Conservation (phyloP, 1,139 yeast genomes). For the Pneumocystis jirovecii region DNA sequence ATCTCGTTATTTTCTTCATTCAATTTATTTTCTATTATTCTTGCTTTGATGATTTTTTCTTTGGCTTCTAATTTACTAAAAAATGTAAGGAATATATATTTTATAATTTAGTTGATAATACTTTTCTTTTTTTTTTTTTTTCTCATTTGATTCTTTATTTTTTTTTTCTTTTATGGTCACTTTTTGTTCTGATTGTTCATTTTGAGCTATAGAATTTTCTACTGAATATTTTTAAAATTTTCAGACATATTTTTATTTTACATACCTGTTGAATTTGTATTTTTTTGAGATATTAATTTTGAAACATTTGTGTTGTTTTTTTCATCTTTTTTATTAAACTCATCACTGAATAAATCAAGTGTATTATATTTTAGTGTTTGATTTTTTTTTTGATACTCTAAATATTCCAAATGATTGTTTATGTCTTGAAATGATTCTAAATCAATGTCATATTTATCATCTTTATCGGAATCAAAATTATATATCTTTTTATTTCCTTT, state of each 20-base stretch:
- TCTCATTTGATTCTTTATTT: constrained; percentile 2
- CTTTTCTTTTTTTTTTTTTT: constrained; percentile 1
- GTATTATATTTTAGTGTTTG: background rate
- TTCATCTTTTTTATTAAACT: background rate
- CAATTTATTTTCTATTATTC: background rate
- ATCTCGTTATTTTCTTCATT: background rate
- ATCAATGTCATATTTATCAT: background rate
- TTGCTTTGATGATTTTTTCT: background rate
- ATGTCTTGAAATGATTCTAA: background rate
- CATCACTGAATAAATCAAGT: background rate
- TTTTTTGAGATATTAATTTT: background rate
- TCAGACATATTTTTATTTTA: background rate
- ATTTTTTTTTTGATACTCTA: background rate
- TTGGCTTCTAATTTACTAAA: background rate
- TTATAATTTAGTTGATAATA: background rate
- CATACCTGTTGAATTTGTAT: constrained; percentile 1
- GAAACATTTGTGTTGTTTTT: constrained; percentile 2
- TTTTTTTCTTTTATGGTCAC: constrained; percentile 2
- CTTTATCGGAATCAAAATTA: background rate
- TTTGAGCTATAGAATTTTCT: constrained; percentile 4
- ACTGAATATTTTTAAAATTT: constrained; percentile 2
- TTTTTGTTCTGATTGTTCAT: constrained; percentile 5
- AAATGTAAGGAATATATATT: background rate
- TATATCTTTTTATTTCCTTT: background rate
- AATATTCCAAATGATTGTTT: background rate